Base-by-base conservation (phyloP, 179 eudicot genomes). In the Pouteria campechiana region DNA sequence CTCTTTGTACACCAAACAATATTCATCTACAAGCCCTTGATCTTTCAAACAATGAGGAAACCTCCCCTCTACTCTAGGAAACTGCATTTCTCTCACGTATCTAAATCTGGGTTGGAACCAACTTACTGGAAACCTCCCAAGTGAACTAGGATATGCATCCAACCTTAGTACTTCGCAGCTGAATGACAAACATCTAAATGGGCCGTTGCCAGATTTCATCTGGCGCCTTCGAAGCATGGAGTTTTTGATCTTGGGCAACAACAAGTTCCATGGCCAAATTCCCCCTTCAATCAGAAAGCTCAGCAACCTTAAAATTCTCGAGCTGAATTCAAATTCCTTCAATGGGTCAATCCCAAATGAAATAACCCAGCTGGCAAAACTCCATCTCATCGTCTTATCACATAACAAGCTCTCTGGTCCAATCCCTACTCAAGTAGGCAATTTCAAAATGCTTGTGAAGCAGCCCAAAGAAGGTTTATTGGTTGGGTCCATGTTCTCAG, bases 321-420 rank as follows among this genome's bases (percentile, higher is more conserved):
- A 17, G 22, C 14, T 37, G 11, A 24, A 37, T 6, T 18, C 0
- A 4, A 37, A 37, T 24, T 15, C 41, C 23, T 37, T 37, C 41
- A 37, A 37, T 6, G 41, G 41, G 22, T 37, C 41, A 37, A 37
- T 37, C 41, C 41, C 41, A 37, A 37, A 6, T 8, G 41, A 37
- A 24, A 37, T 18, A 3, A 37, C 7, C 20, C 9, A 37, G 17
- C 22, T 37, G 3, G 3, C n/a, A 24, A 17, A 37, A 10, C 23
- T 37, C 2, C 41, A 37, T 17, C 20, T 37, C 11, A 17, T 37
- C 20, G 41, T 11, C 21, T 17, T 37, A 21, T 37, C 41, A 4
- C 17, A 6, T n/a, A n/a, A n/a, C n/a, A n/a, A n/a, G n/a, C n/a
- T n/a, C n/a, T n/a, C n/a, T n/a, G n/a, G n/a, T n/a, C 3, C 23